phyloP scores from a whole-genome alignment of 1,284 basidiomycete genomes.

The Ceratobasidium sp. region DNA sequence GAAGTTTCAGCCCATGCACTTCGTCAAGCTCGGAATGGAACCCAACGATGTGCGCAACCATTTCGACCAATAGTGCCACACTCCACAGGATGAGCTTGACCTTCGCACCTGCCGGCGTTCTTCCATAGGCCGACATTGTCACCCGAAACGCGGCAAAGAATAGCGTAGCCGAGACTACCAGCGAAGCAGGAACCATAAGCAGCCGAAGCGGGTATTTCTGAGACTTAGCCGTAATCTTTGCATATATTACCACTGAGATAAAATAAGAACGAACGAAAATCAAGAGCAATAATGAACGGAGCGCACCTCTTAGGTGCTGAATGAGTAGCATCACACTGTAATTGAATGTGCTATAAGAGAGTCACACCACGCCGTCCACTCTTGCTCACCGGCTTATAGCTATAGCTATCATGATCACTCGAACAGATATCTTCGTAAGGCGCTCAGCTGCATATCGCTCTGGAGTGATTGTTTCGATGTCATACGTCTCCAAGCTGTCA shows the following conservation, averaged over 20 bases:
- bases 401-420: conserved; percentile 8
- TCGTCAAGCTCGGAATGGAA: conserved; percentile 16
- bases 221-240: conserved; percentile 6
- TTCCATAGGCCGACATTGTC: background rate
- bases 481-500: background rate
- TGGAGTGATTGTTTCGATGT: conserved; percentile 1
- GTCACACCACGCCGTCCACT: background rate
- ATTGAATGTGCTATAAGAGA: too few species aligned
- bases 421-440: conserved; percentile 20
- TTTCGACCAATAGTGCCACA: conserved; percentile 1
- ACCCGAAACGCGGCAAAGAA: conserved; percentile 10
- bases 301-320: conserved; percentile 16
- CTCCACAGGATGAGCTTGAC: conserved; percentile 12
- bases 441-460: conserved; percentile 15
- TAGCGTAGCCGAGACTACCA: conserved; percentile 1
- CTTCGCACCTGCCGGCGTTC: background rate
- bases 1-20: conserved; percentile 1
- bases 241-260: conserved; percentile 22
- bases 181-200: conserved; percentile 3
- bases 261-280: background rate
- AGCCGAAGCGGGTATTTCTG: conserved; percentile 1
- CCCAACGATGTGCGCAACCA: conserved; percentile 19
- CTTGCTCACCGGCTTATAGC: conserved; percentile 28
- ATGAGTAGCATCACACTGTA: conserved; percentile 15
- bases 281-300: background rate